Percentiles rank a stretch among this genome's conserved stretches.
Conservation (phyloP, 495 filamentous ascomycete genomes). For the Penicillium chermesinum region DNA sequence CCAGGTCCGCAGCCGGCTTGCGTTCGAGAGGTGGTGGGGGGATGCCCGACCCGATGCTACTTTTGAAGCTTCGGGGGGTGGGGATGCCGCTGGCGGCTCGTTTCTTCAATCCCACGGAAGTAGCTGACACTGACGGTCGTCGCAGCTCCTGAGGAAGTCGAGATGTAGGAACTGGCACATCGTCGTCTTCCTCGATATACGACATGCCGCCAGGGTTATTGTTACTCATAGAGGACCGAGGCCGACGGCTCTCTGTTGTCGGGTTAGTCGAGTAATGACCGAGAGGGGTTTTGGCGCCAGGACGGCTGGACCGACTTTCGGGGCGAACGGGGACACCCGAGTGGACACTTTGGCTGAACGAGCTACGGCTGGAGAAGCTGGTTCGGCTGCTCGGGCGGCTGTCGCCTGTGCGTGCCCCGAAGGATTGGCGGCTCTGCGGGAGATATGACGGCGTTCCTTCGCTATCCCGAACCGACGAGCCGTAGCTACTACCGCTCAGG, state of each 20-base stretch:
- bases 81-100: constrained; percentile 54
- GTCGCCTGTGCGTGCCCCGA: constrained; percentile 41
- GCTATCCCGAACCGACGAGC: constrained; percentile 50
- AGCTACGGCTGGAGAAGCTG: constrained; percentile 40
- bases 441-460: constrained; percentile 42
- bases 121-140: constrained; percentile 34
- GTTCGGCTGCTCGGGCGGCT: constrained; percentile 46
- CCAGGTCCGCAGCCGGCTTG: constrained; percentile 53
- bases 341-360: constrained; percentile 40
- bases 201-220: constrained; percentile 37
- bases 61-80: constrained; percentile 46
- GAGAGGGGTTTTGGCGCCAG: constrained; percentile 58
- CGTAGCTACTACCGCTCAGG: constrained; percentile 54
- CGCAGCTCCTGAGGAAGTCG: constrained; percentile 21
- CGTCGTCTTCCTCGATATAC: constrained; percentile 41
- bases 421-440: constrained; percentile 45
- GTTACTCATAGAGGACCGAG: constrained; percentile 45
- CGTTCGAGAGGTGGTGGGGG: constrained; percentile 50
- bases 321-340: constrained; percentile 39
- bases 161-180: constrained; percentile 34
- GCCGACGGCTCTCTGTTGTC: constrained; percentile 41
- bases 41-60: constrained; percentile 39
- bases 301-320: constrained; percentile 67
- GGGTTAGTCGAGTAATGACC: constrained; percentile 46
- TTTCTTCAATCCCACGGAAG: constrained; percentile 35